Base-by-base conservation (phyloP, 2,329 filamentous ascomycete species). In the Colletotrichum tropicicola region DNA sequence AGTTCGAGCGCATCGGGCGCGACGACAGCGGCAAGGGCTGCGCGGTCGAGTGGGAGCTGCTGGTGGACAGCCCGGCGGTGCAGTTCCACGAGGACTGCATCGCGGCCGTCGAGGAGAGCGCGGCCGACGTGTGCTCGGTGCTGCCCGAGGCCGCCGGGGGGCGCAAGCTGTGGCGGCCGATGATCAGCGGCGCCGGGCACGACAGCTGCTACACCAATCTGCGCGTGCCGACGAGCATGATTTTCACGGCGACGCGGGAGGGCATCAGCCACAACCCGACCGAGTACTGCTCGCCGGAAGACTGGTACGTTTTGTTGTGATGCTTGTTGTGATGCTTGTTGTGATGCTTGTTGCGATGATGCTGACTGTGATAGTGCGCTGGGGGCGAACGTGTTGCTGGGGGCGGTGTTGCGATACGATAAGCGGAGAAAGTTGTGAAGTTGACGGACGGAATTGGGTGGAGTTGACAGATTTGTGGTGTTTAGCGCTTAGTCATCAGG, bases 71-170 rank as follows among this genome's bases (percentile, higher is more conserved):
- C 3, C 83, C 86, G 0, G 89, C 89, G 0, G 85, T 89, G 0
- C 81, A 82, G 27, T 94, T 94, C 76, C 83, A 93, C 70, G 74
- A 83, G 12, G 87, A 90, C 69, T 93, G 91, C 72, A 89, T 93
- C 61, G 74, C 79, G 1, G 89, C 88, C 37, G 90, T 93, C 9
- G 80, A 85, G 41, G 87, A 89, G 21, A 35, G 32, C 32, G 88
- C 89, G 0, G 75, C 77, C 56, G 84, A 83, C 81, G 90, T 2
- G 84, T 89, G 9, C 32, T 15, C 9, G 32, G 32, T 13, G 12
- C 10, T 12, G 32, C 6, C 32, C 32, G 32, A 6, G 3, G 3
- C 32, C 32, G 32, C 12, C 12, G 32, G 7, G 3, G 32, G n/a
- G 32, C 32, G 13, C 12, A 35, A 15, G 32, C 4, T 35, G 2